Conservation (phyloP, 2,329 filamentous ascomycete genomes). For the Didymella pomorum region DNA sequence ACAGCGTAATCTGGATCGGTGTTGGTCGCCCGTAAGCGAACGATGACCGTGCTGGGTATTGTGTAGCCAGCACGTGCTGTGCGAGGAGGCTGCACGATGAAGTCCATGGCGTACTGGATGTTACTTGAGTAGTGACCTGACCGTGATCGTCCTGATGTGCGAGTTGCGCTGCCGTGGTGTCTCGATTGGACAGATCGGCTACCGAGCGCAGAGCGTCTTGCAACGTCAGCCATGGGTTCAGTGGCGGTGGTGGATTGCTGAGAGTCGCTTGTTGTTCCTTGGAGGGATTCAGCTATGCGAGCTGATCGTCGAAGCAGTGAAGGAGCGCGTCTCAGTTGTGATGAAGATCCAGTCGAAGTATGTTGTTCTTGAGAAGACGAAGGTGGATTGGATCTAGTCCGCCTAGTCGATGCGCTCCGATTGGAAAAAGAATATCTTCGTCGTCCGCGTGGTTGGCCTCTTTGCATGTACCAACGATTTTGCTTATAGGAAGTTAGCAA, state of each 20-base stretch:
- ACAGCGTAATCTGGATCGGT: conserved; percentile 44
- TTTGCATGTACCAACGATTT: conserved; percentile 41
- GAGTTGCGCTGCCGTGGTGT: conserved; percentile 35
- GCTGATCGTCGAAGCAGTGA: conserved; percentile 43
- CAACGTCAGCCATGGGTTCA: conserved; percentile 49
- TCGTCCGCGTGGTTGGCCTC: conserved; percentile 46
- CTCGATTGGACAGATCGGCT: conserved; percentile 44
- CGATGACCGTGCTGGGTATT: conserved; percentile 44
- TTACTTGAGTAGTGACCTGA: conserved; percentile 38
- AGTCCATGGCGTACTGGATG: conserved; percentile 50
- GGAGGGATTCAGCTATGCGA: conserved; percentile 43
- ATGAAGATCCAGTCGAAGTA: conserved; percentile 28
- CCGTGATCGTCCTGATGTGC: conserved; percentile 35
- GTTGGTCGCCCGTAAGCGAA: conserved; percentile 46
- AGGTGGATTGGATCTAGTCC: conserved; percentile 34
- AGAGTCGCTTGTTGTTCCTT: conserved; percentile 32
- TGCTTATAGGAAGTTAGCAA: conserved; percentile 1
- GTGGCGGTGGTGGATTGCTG: conserved; percentile 26
- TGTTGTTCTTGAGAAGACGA: conserved; percentile 21
- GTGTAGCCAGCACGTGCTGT: conserved; percentile 44
- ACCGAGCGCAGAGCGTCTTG: conserved; percentile 45
- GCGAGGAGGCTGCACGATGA: conserved; percentile 48
- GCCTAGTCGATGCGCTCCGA: conserved; percentile 37
- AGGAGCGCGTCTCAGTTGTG: conserved; percentile 28
- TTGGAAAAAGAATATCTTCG: conserved; percentile 45